Evolutionary conservation across 2,329 filamentous ascomycete genomes (phyloP), one percentile per base, ranked within the genome.

Genomic region (Cadophora luteo-olivacea): DNA sequence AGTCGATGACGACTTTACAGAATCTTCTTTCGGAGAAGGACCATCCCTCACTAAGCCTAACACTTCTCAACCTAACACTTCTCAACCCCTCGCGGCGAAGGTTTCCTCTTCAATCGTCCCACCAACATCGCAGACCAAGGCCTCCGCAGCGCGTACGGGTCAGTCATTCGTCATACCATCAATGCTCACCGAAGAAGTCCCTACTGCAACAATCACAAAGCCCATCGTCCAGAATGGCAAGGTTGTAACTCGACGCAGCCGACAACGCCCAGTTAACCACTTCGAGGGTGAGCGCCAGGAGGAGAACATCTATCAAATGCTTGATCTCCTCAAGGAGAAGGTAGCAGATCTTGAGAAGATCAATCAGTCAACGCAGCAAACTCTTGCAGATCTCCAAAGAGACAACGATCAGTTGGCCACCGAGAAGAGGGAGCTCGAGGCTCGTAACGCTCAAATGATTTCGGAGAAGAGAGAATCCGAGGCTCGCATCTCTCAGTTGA

Each of bases 1-100:
- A 73, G 80, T 85, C 2, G 82, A 82, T 5, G 80, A 82, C 32
- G 84, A 84, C 58, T 84, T 87, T 55, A 83, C 85, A 55, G 83
- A 82, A 24, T 85, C 85, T 5, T 79, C 82, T 51, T 38, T 70
- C 22, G 81, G 81, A 69, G 82, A 86, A 51, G 84, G 86, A 61
- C 80, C 84, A 36, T 83, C 65, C 69, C 83, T 84, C 1, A 84
- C 83, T 71, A 80, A 81, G 38, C 78, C 79, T 7, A 77, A 79
- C 32, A 81, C 80, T 60, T 80, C 83, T 64, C 81, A 82, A 65
- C 62, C 24, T 7, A 77, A 79, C 32, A 81, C 80, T 60, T 80
- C 83, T 64, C 81, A 82, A 65, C 62, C 24, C 1, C 19, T 45
- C 24, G 24, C 41, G 1, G 24, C 24, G 5, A 25, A 29, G 29